Conservation (phyloP, 2,329 filamentous ascomycete species). For the Tolypocladium ophioglossoides region DNA sequence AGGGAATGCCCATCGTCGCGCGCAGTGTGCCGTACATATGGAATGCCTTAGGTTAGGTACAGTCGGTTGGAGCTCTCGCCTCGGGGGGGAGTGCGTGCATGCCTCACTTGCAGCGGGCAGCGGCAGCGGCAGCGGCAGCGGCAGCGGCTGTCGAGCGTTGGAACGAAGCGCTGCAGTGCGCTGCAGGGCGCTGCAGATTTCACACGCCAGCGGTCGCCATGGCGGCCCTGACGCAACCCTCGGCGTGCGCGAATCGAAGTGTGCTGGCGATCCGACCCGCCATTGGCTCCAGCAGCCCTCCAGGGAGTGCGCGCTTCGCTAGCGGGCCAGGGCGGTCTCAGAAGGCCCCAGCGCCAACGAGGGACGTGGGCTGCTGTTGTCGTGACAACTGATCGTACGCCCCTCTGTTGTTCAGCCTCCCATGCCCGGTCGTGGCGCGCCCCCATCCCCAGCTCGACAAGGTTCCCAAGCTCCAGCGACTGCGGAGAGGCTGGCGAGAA, state of each 20-base stretch:
- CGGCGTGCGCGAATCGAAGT: not conserved
- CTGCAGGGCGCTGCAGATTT: not conserved
- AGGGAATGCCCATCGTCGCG: not conserved
- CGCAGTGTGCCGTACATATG: not conserved
- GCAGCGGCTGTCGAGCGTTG: not conserved
- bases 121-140: too few species aligned
- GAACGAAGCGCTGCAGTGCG: constrained; percentile 1
- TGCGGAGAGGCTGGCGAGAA: not conserved
- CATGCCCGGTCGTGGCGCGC: not conserved
- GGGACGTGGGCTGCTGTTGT: not conserved
- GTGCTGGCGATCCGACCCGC: not conserved
- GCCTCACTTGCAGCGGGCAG: not conserved
- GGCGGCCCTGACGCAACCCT: constrained; percentile 1
- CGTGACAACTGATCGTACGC: constrained; percentile 7
- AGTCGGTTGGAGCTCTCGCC: too few species aligned
- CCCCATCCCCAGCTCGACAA: not conserved
- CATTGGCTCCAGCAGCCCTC: not conserved
- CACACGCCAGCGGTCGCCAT: constrained; percentile 5
- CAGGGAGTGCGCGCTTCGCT: not conserved
- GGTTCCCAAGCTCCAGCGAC: not conserved
- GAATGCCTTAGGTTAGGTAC: not conserved
- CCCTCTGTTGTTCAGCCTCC: constrained; percentile 10
- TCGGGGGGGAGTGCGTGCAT: too few species aligned
- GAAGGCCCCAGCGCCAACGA: not conserved
- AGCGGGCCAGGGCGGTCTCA: not conserved